These are phyloP conservation scores for Fusarium falciforme DNA, from an alignment of 2,329 filamentous ascomycete genomes.

Conservation along the genomic window DNA sequence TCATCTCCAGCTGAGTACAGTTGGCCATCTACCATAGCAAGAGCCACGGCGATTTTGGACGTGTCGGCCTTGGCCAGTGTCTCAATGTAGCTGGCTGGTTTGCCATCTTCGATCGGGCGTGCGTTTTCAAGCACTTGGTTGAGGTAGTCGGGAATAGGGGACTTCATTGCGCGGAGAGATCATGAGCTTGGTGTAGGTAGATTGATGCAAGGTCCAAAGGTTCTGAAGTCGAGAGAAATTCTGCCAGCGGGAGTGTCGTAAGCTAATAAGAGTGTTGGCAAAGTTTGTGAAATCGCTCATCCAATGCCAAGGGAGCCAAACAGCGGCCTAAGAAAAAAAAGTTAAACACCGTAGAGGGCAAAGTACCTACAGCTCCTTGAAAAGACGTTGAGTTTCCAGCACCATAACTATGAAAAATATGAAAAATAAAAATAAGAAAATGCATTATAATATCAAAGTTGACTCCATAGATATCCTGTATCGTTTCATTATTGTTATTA, in stretches of 20 bases:
- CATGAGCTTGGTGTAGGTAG: neutral
- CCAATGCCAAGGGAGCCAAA: slow-evolving; percentile 1
- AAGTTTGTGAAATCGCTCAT: slow-evolving; percentile 18
- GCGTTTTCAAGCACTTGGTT: slow-evolving; percentile 47
- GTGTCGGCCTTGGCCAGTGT: slow-evolving; percentile 53
- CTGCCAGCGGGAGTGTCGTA: slow-evolving; percentile 21
- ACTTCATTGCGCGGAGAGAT: slow-evolving; percentile 43
- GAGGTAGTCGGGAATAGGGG: slow-evolving; percentile 51
- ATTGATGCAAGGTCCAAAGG: neutral
- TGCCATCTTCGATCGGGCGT: slow-evolving; percentile 45
- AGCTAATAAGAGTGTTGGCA: slow-evolving; percentile 23
- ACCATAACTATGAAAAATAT: neutral
- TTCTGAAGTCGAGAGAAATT: neutral
- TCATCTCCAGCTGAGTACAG: slow-evolving; percentile 55
- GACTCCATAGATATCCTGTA: neutral
- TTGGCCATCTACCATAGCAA: slow-evolving; percentile 54
- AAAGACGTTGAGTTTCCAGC: neutral
- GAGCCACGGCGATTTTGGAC: slow-evolving; percentile 51
- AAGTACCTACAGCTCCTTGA: neutral
- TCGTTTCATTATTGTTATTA: neutral
- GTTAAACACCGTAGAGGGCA: neutral
- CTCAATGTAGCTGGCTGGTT: slow-evolving; percentile 52
- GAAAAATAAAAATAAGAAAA: neutral
- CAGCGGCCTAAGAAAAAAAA: neutral
- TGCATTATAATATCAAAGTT: neutral